Conservation (phyloP, 208 protist species). For the Crithidia bombi region DNA sequence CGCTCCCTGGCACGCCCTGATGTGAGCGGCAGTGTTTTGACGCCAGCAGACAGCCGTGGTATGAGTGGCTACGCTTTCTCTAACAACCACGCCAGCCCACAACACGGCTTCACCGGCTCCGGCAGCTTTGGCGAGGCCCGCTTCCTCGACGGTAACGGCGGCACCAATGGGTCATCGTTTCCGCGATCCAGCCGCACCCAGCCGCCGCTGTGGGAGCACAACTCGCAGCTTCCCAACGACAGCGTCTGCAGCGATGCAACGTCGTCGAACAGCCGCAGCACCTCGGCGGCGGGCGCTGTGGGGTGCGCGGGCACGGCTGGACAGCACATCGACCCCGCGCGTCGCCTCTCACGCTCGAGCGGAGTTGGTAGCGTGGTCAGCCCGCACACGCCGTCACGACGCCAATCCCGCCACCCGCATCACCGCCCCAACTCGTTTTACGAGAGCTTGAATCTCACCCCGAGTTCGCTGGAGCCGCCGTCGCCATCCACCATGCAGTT, state of each 20-base stretch:
- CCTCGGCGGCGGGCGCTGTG: neutral
- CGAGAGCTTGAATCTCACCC: slow-evolving; percentile 4
- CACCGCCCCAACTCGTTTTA: neutral
- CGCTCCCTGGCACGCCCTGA: neutral
- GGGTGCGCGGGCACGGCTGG: neutral
- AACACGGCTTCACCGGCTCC: slow-evolving; percentile 1
- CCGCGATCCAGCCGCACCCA: slow-evolving; percentile 7
- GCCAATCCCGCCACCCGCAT: neutral
- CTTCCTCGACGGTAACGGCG: neutral
- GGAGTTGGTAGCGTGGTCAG: neutral
- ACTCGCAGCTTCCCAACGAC: slow-evolving; percentile 6
- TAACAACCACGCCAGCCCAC: slow-evolving; percentile 7
- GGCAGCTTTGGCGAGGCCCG: slow-evolving; percentile 9
- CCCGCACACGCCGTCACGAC: neutral
- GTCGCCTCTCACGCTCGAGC: neutral
- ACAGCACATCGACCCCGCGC: neutral
- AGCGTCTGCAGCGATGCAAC: slow-evolving; percentile 2
- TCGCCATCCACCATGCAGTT: neutral
- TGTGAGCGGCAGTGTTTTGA: neutral
- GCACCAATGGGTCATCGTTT: neutral
- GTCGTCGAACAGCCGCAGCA: slow-evolving; percentile 8
- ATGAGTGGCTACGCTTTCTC: slow-evolving; percentile 7
- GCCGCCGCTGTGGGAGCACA: slow-evolving; percentile 6
- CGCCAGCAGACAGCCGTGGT: neutral
- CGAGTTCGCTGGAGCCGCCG: neutral